Percentiles rank a stretch among this genome's conserved stretches.
These are phyloP conservation scores for Golubevia pallescens DNA, from an alignment of 1,284 basidiomycete species.

Conservation along the genomic window DNA sequence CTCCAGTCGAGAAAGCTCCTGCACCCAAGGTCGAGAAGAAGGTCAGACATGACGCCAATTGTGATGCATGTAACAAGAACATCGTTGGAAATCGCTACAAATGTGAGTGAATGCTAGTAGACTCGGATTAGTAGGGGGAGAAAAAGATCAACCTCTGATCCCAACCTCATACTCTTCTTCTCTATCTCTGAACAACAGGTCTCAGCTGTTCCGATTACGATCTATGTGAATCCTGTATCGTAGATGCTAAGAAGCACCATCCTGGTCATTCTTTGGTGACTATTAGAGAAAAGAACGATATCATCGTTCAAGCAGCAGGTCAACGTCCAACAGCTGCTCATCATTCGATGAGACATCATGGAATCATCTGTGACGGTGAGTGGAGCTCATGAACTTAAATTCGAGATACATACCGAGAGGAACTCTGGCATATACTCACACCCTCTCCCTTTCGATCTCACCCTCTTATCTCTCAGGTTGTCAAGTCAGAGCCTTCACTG, in stretches of 20 bases:
- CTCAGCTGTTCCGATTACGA: constrained; percentile 32
- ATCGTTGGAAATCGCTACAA: constrained; percentile 13
- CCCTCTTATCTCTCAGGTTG: not conserved
- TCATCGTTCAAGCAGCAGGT: constrained; percentile 4
- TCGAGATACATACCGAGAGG: too few species aligned
- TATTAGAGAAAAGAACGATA: constrained; percentile 1
- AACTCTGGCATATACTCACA: not conserved
- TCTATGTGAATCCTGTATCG: constrained; percentile 16
- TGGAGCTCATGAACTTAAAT: not conserved
- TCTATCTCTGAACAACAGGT: constrained; percentile 11
- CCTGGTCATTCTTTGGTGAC: constrained; percentile 23
- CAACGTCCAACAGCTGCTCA: not conserved
- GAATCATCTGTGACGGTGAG: constrained; percentile 20
- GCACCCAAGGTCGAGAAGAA: not conserved
- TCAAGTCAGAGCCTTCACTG: constrained; percentile 14
- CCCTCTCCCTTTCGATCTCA: not conserved
- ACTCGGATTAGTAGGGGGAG: too few species aligned
- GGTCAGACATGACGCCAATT: constrained; percentile 8
- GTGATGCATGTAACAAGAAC: constrained; percentile 13
- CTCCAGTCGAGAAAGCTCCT: not conserved
- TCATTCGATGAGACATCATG: constrained; percentile 11
- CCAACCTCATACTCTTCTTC: not conserved
- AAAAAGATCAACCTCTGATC: not conserved
- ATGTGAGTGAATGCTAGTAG: constrained; percentile 3
- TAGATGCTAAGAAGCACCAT: constrained; percentile 6